Base-by-base conservation (phyloP, 78 protist genomes). In the Cavenderia fasciculata region DNA sequence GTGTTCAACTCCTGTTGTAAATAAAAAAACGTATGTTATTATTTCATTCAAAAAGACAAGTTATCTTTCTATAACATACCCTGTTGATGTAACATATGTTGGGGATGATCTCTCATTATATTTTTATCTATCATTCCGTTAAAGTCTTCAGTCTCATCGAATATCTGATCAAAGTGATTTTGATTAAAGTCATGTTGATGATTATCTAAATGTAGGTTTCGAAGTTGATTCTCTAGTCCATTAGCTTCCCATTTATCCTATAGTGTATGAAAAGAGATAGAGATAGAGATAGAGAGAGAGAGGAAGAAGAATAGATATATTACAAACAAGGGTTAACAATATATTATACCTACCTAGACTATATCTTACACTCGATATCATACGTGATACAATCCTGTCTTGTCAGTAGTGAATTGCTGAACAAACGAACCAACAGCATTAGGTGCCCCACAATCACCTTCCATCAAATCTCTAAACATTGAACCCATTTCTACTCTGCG, bases 341-440 rank as follows among this genome's bases (percentile, higher is more conserved):
- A 65, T 41, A n/a, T 36, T 68, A 25, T 68, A 68, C 7, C 4
- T 46, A 27, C 3, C 16, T 47, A 43, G 29, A 2, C 8, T 34
- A 47, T 29, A 27, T 23, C 2, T 3, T 29, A n/a, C 27, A 40
- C 11, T 29, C 16, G 4, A 23, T 12, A 4, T 52, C 88, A 40
- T 79, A 79, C 88, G 57, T 82, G 69, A 57, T 82, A 52, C 41
- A 72, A 44, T 31, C 78, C 84, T 51, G 41, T 74, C 10, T 57
- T 68, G 19, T 82, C 52, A 21, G 65, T 31, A 19, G 90, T 82
- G 18, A 82, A 82, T 27, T 68, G 79, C 31, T 82, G 90, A 16
- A 82, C 78, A 41, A 82, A 82, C 25, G 44, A 12, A 31, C 90
- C 90, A 10, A 82, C 29, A 19, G 90, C 90, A 57, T 82, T 82